Conservation (phyloP, 805 yeast species). For the Starmerella lactis-condensi region DNA sequence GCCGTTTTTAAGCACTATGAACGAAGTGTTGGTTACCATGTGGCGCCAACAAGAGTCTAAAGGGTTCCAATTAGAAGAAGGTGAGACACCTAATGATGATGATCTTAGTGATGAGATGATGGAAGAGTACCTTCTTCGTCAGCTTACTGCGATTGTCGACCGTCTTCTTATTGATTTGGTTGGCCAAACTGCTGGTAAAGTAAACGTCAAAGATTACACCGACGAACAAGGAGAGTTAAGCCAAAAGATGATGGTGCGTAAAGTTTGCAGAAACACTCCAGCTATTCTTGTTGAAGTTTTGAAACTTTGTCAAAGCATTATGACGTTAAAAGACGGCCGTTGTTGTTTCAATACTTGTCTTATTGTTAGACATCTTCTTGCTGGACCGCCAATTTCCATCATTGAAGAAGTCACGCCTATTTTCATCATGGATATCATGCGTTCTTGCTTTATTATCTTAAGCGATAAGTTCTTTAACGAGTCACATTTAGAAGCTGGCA, state of each 20-base stretch:
- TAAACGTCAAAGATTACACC: conserved; percentile 8
- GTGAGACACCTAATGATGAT: conserved; percentile 43
- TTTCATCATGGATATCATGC: conserved; percentile 45
- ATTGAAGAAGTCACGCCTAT: conserved; percentile 57
- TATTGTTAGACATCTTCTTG: conserved; percentile 52
- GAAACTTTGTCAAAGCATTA: conserved; percentile 53
- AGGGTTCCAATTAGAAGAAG: conserved; percentile 28
- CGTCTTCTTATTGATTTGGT: conserved; percentile 71
- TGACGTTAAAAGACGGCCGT: conserved; percentile 71
- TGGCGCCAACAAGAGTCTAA: conserved; percentile 52
- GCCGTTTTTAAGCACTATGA: conserved; percentile 50
- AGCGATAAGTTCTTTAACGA: conserved; percentile 64
- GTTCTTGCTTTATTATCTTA: conserved; percentile 48
- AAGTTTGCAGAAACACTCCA: conserved; percentile 44
- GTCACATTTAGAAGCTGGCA: conserved; percentile 82
- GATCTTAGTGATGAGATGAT: conserved; percentile 92
- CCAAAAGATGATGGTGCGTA: conserved; percentile 40
- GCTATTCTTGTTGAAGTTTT: conserved; percentile 61
- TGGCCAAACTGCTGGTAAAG: conserved; percentile 42
- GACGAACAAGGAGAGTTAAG: conserved; percentile 27
- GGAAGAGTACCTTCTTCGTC: conserved; percentile 88
- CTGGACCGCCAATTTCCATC: conserved; percentile 35
- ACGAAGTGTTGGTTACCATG: conserved; percentile 47
- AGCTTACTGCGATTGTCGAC: conserved; percentile 79
- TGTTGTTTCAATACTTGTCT: conserved; percentile 82